phyloP scores from a whole-genome alignment of 2,329 filamentous ascomycete species.

The Alternaria sp. region DNA sequence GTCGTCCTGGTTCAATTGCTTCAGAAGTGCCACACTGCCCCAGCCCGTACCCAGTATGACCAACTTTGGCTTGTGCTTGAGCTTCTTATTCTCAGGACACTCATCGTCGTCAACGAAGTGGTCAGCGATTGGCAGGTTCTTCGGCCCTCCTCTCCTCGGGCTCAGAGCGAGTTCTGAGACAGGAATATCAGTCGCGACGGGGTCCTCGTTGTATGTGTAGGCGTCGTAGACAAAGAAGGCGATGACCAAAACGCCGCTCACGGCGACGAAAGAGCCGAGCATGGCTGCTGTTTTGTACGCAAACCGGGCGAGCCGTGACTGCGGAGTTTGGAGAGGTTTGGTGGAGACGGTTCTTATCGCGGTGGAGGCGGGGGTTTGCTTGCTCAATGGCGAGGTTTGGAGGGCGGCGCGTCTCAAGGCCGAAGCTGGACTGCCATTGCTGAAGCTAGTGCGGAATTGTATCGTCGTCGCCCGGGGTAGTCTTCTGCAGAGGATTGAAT shows the following conservation, averaged over 20 bases:
- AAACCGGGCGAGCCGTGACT: constrained; percentile 58
- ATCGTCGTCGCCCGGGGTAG: constrained; percentile 17
- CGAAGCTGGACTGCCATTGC: constrained; percentile 36
- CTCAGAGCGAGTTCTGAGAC: constrained; percentile 85
- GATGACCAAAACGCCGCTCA: constrained; percentile 73
- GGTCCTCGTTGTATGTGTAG: constrained; percentile 81
- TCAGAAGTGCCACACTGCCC: constrained; percentile 91
- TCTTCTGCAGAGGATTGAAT: constrained; percentile 25
- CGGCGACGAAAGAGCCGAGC: constrained; percentile 77
- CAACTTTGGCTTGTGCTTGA: constrained; percentile 88
- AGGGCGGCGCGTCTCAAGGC: constrained; percentile 36
- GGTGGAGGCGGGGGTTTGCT: constrained; percentile 22
- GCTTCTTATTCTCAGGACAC: constrained; percentile 69
- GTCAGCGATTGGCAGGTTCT: constrained; percentile 92
- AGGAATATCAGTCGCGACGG: constrained; percentile 73
- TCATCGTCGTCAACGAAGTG: constrained; percentile 90
- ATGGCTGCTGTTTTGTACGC: constrained; percentile 74
- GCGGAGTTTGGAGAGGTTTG: constrained; percentile 43
- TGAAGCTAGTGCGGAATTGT: constrained; percentile 39
- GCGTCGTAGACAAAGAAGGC: constrained; percentile 95
- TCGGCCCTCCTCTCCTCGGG: constrained; percentile 84
- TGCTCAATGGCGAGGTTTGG: constrained; percentile 29
- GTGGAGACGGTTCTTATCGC: constrained; percentile 42
- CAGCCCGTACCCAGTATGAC: constrained; percentile 94
- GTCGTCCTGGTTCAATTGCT: constrained; percentile 86